Evolutionary conservation across 352 stramenopile species (phyloP).

Genomic region (Pythium rishiriense): DNA sequence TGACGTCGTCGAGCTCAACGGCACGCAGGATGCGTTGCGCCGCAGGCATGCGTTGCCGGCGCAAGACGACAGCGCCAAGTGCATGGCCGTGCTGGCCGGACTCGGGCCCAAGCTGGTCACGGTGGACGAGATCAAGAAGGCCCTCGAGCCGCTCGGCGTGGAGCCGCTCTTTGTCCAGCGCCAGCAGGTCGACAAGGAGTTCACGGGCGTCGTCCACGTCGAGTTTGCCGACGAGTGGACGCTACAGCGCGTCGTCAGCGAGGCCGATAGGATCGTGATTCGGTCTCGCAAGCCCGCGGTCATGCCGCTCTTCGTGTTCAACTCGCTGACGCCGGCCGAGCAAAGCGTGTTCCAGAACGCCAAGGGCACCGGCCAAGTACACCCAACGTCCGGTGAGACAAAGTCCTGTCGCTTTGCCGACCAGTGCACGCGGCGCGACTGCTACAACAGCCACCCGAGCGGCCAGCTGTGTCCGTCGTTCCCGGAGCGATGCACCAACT

Average conservation of each 20-base stretch:
- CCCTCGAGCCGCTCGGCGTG: constrained; percentile 47
- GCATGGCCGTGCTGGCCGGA: constrained; percentile 71
- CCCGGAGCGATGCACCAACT: constrained; percentile 11
- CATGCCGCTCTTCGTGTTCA: constrained; percentile 55
- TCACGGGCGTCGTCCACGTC: constrained; percentile 69
- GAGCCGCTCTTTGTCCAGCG: constrained; percentile 75
- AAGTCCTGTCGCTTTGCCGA: constrained; percentile 12
- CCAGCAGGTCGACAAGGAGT: constrained; percentile 70
- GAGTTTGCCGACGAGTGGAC: constrained; percentile 67
- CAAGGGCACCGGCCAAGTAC: constrained; percentile 9
- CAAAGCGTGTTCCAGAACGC: constrained; percentile 84
- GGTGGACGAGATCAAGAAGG: constrained; percentile 80
- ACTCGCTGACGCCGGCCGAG: constrained; percentile 63
- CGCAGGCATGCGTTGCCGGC: constrained; percentile 63
- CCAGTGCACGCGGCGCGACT: constrained; percentile 22
- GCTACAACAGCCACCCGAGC: constrained; percentile 17
- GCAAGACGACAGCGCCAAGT: constrained; percentile 51
- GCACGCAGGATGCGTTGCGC: constrained; percentile 69
- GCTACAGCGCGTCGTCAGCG: constrained; percentile 49
- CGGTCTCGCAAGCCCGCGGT: constrained; percentile 54
- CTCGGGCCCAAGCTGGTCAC: constrained; percentile 63
- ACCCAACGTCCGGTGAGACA: background rate
- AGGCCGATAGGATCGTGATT: constrained; percentile 54
- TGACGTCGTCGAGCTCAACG: constrained; percentile 80
- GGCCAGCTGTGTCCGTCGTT: constrained; percentile 23